These are phyloP conservation scores for Cichorium intybus DNA, from an alignment of 140 eudicot species.

Conservation along the genomic window DNA sequence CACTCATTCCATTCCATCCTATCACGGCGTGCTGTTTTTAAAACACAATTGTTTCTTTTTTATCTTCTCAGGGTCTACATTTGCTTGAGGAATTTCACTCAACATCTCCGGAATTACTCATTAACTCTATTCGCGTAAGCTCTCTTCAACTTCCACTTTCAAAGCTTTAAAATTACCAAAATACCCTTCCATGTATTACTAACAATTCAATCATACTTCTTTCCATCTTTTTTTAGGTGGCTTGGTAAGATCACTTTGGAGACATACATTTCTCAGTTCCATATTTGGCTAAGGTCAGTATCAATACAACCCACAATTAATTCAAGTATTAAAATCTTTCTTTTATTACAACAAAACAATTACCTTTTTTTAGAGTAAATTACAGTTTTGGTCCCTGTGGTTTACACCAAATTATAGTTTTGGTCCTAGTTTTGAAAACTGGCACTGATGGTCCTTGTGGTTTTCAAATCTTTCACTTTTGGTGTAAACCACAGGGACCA, in stretches of 20 bases:
- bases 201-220: constrained; percentile 14
- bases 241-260: constrained; percentile 97
- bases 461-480: no score
- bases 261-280: constrained; percentile 95
- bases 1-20: no score
- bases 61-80: constrained; percentile 71
- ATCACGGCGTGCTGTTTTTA: no score
- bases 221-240: constrained; percentile 58
- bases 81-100: constrained; percentile 91
- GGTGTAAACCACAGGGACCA: no score
- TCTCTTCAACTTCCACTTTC: constrained; percentile 18
- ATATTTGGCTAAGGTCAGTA: constrained; percentile 95
- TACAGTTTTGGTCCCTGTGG: no score
- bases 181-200: not conserved
- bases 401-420: no score
- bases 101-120: constrained; percentile 74
- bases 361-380: no score
- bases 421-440: no score
- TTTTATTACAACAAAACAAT: not conserved
- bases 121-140: constrained; percentile 96
- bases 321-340: not conserved
- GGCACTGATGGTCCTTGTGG: no score
- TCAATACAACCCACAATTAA: not conserved
- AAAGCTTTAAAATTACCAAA: not conserved
- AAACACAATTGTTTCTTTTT: no score